Evolutionary conservation across 2,329 filamentous ascomycete genomes (phyloP).

Genomic region (Alternaria triticimaculans): DNA sequence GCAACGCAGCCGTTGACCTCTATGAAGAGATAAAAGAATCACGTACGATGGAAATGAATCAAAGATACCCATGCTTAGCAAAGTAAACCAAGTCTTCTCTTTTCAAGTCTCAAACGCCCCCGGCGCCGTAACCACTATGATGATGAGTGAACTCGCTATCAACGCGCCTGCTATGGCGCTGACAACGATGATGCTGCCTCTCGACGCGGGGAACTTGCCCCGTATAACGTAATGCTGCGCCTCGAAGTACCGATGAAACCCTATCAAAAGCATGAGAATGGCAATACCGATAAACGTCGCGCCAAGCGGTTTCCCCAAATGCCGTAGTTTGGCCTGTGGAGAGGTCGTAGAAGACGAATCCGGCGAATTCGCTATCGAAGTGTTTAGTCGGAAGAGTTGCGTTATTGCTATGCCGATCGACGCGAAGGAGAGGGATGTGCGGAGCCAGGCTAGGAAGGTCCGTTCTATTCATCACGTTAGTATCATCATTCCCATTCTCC

Average conservation of each 20-base stretch:
- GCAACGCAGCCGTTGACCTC: not conserved
- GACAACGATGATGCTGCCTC: slow-evolving; percentile 76
- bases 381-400: slow-evolving; percentile 84
- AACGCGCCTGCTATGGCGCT: slow-evolving; percentile 67
- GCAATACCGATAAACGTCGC: slow-evolving; percentile 78
- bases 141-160: slow-evolving; percentile 65
- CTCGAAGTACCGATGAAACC: slow-evolving; percentile 80
- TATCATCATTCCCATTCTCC: not conserved
- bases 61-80: slow-evolving; percentile 32
- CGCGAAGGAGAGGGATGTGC: slow-evolving; percentile 81
- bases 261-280: slow-evolving; percentile 76
- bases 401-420: slow-evolving; percentile 84
- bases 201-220: slow-evolving; percentile 80
- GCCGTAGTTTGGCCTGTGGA: slow-evolving; percentile 30
- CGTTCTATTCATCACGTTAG: slow-evolving; percentile 62
- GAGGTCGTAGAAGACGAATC: not conserved
- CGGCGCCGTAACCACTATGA: slow-evolving; percentile 64
- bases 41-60: slow-evolving; percentile 18
- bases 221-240: slow-evolving; percentile 79
- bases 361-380: slow-evolving; percentile 54
- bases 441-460: slow-evolving; percentile 84
- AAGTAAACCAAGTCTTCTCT: not conserved
- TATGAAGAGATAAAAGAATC: not conserved
- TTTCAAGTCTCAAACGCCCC: slow-evolving; percentile 50
- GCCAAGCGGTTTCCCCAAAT: slow-evolving; percentile 56